Base-by-base conservation (phyloP, 192 early-diverging fungal species). In the Oehlia diaphana region DNA sequence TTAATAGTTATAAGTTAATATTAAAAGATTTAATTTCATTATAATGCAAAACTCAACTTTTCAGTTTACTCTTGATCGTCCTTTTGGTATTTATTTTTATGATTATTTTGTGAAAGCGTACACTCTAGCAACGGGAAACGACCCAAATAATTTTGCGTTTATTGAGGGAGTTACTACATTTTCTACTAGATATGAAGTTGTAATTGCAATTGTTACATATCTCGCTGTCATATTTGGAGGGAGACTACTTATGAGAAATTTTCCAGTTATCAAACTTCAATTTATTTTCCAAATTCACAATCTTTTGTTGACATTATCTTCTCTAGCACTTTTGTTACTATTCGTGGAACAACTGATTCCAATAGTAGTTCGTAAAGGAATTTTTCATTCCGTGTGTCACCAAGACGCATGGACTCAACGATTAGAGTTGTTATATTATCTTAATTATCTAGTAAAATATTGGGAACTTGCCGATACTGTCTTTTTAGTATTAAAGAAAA, bases 371-470 rank as follows among this genome's bases (percentile, higher is more conserved):
- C 79, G 87, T 39, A 82, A 95, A 61, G 95, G 95, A 35, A 62
- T 95, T 23, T 91, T 93, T 81, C 89, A 90, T 66, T 87, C 92
- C 35, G 85, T 96, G 58, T 96, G 95, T 84, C 64, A 88, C 73
- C 77, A 85, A 53, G 79, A 87, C 72, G 92, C 89, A 61, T 95
- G 92, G 92, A 94, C 92, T 66, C 92, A 94, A 81, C 87, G 87
- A 63, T 85, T 96, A 44, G 94, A 96, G 81, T 84, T 94, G 65
- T 86, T 94, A 16, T 97, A 96, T 89, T 96, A 94, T 83, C 87
- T 97, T 78, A 97, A 97, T 88, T 96, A 96, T 85, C 89, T 96
- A 63, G 92, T 94, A 83, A 97, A 97, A 87, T 96, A 93, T 88
- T 91, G 92, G 88, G 95, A 97, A 84, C 88, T 97, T 76, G 84